A percentile compares a stretch with the other conserved stretches of the same genome.
Conservation (phyloP, 139 green algal genomes). For the Chlamydomonas asymmetrica region DNA sequence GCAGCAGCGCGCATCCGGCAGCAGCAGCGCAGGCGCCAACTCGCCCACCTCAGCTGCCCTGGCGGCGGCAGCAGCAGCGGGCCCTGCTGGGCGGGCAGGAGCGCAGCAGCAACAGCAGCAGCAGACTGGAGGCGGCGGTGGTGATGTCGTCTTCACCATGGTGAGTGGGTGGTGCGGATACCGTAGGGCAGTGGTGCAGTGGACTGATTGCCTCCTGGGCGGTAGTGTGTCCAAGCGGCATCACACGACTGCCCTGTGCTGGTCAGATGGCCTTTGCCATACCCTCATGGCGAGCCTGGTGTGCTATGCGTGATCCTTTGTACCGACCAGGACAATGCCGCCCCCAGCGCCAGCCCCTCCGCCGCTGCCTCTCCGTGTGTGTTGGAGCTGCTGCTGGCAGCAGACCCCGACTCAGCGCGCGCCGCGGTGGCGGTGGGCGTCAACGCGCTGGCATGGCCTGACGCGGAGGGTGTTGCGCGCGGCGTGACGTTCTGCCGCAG, state of each 20-base stretch:
- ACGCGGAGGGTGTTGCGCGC: constrained; percentile 56
- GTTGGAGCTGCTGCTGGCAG: constrained; percentile 55
- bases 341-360: neutral
- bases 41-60: neutral
- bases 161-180: neutral
- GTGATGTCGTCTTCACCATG: neutral
- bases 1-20: neutral
- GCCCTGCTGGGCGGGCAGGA: neutral
- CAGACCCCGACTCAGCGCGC: constrained; percentile 44
- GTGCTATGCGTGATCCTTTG: too few relatives aligned
- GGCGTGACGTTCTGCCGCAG: constrained; percentile 58
- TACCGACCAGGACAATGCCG: too few relatives aligned
- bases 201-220: too few relatives aligned
- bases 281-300: too few relatives aligned
- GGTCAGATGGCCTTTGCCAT: too few relatives aligned
- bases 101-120: neutral
- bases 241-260: too few relatives aligned
- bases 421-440: constrained; percentile 52
- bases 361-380: constrained; percentile 10
- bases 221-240: too few relatives aligned
- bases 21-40: neutral
- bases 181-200: neutral
- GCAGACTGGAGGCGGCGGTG: neutral
- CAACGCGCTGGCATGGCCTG: constrained; percentile 69
- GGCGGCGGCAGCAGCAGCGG: constrained; percentile 5